Percentiles rank a stretch among this genome's conserved stretches.
phyloP scores from a whole-genome alignment of 805 yeast genomes.

The Ogataea ramenticola region DNA sequence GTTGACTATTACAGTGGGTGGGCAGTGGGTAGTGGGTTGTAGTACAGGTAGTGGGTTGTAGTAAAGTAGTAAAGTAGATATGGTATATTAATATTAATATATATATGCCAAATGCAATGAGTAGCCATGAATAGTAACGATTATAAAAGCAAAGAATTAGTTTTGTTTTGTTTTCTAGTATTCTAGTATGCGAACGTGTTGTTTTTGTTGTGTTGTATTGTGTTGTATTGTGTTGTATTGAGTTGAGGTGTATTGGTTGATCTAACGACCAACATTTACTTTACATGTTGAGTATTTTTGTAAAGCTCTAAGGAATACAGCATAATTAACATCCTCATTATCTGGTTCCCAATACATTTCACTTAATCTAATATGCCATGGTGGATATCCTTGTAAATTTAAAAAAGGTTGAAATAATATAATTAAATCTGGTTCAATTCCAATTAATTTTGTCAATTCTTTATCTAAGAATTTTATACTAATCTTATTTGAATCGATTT shows the following conservation, averaged over 20 bases:
- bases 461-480: conserved; percentile 70
- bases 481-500: conserved; percentile 58
- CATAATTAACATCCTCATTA: conserved; percentile 71
- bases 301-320: conserved; percentile 74
- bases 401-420: conserved; percentile 79
- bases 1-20: no score
- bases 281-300: conserved; percentile 73
- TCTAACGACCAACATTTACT: conserved; percentile 78
- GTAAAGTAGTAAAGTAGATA: no score
- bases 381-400: conserved; percentile 92
- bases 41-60: no score
- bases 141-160: conserved; percentile 5
- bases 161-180: no score
- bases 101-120: no score
- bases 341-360: conserved; percentile 91
- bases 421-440: conserved; percentile 88
- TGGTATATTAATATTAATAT: no score
- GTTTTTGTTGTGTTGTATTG: no score
- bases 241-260: no score
- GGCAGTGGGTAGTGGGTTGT: no score
- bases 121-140: no score
- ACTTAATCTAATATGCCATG: conserved; percentile 91
- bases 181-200: no score
- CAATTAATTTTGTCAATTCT: conserved; percentile 67
- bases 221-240: no score